Evolutionary conservation across 139 green algal species (phyloP).

Genomic region (Astrephomene gubernaculifera): DNA sequence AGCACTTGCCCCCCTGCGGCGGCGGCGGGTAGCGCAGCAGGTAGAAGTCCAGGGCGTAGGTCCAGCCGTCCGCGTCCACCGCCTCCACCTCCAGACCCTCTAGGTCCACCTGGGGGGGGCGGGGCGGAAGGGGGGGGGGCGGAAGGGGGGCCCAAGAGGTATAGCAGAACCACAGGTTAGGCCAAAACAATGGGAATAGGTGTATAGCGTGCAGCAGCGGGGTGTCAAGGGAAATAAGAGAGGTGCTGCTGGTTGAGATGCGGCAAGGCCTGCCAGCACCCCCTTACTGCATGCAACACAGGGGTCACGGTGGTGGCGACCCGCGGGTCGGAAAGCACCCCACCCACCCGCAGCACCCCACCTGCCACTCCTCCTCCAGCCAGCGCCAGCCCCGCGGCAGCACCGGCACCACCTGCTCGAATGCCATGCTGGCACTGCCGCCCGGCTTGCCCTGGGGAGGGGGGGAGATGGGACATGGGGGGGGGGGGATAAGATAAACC

Average conservation of each 20-base stretch:
- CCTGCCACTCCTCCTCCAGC: slow-evolving; percentile 78
- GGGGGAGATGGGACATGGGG: background rate
- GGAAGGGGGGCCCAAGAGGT: too few relatives aligned
- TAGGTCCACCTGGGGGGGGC: slow-evolving; percentile 66
- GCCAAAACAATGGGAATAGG: too few relatives aligned
- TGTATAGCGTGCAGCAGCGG: too few relatives aligned
- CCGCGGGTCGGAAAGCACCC: too few relatives aligned
- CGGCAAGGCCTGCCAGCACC: too few relatives aligned
- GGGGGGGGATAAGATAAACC: too few relatives aligned
- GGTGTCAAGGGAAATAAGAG: too few relatives aligned
- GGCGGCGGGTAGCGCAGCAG: slow-evolving; percentile 50
- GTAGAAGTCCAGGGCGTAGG: slow-evolving; percentile 85
- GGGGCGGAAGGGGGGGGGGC: too few relatives aligned
- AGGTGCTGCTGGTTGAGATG: too few relatives aligned
- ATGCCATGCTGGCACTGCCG: slow-evolving; percentile 62
- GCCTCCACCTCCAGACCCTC: slow-evolving; percentile 56
- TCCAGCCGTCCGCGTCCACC: slow-evolving; percentile 76
- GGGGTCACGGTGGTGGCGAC: too few relatives aligned
- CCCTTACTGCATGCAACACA: too few relatives aligned
- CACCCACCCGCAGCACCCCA: background rate
- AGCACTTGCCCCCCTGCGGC: slow-evolving; percentile 48
- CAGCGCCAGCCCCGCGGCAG: slow-evolving; percentile 68
- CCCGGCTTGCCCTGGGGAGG: slow-evolving; percentile 52
- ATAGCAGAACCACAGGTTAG: too few relatives aligned
- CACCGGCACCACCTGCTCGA: slow-evolving; percentile 68